Conservation (phyloP, 2,329 filamentous ascomycete genomes). For the Ceratocystis diversiconidia region DNA sequence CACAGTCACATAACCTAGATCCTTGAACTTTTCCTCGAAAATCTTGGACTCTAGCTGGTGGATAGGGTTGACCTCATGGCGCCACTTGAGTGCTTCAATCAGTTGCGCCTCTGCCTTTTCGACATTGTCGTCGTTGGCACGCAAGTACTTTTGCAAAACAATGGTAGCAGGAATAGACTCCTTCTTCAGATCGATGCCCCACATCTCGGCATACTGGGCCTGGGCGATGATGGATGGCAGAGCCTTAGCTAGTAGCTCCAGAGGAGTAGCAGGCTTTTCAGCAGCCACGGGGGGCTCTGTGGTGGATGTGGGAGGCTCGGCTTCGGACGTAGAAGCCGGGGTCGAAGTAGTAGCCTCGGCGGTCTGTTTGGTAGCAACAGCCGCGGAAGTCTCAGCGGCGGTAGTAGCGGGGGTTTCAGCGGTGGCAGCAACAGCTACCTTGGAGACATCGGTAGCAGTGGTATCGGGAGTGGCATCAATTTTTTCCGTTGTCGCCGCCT, state of each 20-base stretch:
- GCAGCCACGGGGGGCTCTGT: not conserved
- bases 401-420: conserved; percentile 2
- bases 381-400: not conserved
- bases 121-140: conserved; percentile 69
- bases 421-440: not conserved
- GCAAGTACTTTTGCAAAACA: conserved; percentile 83
- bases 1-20: conserved; percentile 68
- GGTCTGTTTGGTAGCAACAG: not conserved
- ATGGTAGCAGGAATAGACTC: conserved; percentile 62
- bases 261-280: conserved; percentile 25
- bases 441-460: not conserved
- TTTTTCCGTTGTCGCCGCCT: not conserved
- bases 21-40: conserved; percentile 60
- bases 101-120: conserved; percentile 66
- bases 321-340: conserved; percentile 5
- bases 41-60: conserved; percentile 47
- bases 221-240: conserved; percentile 44
- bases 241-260: conserved; percentile 42
- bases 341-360: not conserved
- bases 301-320: conserved; percentile 17
- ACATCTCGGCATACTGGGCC: conserved; percentile 62
- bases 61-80: conserved; percentile 58
- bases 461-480: conserved; percentile 11
- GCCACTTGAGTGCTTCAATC: conserved; percentile 65
- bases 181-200: conserved; percentile 57